These are phyloP conservation scores for Andrographis paniculata DNA, from an alignment of 305 asterid species.

Conservation along the genomic window DNA sequence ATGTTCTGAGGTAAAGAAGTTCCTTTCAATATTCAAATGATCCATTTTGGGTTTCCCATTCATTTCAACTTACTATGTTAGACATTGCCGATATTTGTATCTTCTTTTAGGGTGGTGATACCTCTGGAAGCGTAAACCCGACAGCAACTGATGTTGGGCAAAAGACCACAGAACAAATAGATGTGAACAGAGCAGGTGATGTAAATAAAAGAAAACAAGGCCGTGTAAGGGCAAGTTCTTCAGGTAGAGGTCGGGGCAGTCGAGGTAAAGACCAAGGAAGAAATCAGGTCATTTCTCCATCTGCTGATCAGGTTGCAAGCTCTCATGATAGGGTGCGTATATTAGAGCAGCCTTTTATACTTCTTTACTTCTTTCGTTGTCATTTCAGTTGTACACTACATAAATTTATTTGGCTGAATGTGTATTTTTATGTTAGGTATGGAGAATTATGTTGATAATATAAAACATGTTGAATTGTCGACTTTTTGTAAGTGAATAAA, in stretches of 20 bases:
- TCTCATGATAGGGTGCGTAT: constrained; percentile 45
- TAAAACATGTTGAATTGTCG: no score
- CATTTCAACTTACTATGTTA: no score
- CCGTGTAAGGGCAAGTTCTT: constrained; percentile 63
- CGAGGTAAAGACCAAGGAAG: constrained; percentile 58
- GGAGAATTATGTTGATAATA: no score
- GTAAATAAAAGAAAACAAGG: constrained; percentile 56
- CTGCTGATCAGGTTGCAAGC: constrained; percentile 61
- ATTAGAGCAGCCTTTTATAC: no score
- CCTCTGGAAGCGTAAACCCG: constrained; percentile 30
- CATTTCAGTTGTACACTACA: no score
- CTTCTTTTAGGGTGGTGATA: constrained; percentile 35
- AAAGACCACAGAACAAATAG: constrained; percentile 40
- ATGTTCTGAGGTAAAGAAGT: constrained; percentile 52
- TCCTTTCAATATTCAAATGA: no score
- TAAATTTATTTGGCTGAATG: no score
- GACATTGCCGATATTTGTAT: no score
- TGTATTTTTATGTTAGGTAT: no score
- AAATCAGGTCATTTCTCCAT: constrained; percentile 34
- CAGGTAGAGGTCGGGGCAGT: constrained; percentile 81
- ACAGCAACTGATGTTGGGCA: constrained; percentile 43
- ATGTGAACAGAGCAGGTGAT: constrained; percentile 45
- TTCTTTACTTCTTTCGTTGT: no score
- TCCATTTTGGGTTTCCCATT: no score
- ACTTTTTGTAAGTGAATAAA: no score